Evolutionary conservation across 2,329 filamentous ascomycete genomes (phyloP).

Genomic region (Monascus ruber): DNA sequence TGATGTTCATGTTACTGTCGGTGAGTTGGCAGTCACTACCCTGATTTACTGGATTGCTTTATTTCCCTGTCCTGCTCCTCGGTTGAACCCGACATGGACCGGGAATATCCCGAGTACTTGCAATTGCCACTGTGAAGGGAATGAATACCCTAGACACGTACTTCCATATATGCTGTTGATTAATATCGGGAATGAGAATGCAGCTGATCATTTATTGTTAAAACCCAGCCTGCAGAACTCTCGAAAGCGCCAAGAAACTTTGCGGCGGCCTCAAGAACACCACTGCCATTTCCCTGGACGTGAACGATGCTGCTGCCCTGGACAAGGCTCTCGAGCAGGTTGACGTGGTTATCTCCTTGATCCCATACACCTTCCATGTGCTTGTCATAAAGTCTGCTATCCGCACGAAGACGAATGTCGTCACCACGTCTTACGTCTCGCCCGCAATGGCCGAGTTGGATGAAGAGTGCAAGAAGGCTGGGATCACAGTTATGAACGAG

Average conservation of each 20-base stretch:
- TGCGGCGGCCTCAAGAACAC: slow-evolving; percentile 61
- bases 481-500: slow-evolving; percentile 97
- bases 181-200: too few species aligned
- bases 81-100: too few species aligned
- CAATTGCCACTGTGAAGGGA: too few species aligned
- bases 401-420: slow-evolving; percentile 86
- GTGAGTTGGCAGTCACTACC: slow-evolving; percentile 30
- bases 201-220: neutral
- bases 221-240: slow-evolving; percentile 62
- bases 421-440: slow-evolving; percentile 88
- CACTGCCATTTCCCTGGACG: slow-evolving; percentile 71
- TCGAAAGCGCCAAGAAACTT: slow-evolving; percentile 65
- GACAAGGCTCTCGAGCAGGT: slow-evolving; percentile 70
- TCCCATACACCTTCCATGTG: slow-evolving; percentile 85
- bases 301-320: slow-evolving; percentile 62
- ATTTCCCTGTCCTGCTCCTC: neutral
- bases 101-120: too few species aligned
- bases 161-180: too few species aligned
- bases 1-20: slow-evolving; percentile 55
- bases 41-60: slow-evolving; percentile 1
- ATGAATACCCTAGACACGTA: too few species aligned
- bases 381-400: slow-evolving; percentile 89
- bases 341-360: slow-evolving; percentile 69
- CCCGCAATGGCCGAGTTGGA: slow-evolving; percentile 88
- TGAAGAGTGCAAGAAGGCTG: slow-evolving; percentile 69